These are phyloP conservation scores for Fusarium sp. DNA, from an alignment of 2,329 filamentous ascomycete genomes.

Conservation along the genomic window DNA sequence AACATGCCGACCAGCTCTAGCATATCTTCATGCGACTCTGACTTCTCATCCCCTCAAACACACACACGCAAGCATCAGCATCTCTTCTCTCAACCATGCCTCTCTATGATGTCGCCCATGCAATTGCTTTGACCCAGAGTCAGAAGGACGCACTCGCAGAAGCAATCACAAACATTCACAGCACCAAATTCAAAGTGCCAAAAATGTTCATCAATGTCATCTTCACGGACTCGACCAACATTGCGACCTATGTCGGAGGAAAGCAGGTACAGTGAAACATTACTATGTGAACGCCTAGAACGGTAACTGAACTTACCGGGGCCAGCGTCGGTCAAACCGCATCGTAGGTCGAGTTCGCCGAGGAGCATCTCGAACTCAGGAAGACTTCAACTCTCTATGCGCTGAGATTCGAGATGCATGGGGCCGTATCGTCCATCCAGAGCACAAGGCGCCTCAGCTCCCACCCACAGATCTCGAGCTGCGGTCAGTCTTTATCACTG, in stretches of 20 bases:
- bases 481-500: slow-evolving; percentile 1
- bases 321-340: not conserved
- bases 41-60: no score
- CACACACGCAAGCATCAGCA: no score
- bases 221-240: not conserved
- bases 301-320: not conserved
- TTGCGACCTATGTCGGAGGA: not conserved
- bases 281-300: no score
- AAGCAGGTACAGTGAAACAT: not conserved
- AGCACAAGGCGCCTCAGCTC: not conserved
- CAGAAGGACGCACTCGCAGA: slow-evolving; percentile 8
- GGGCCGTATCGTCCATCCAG: not conserved
- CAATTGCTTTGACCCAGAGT: not conserved
- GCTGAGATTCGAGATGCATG: not conserved
- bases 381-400: not conserved
- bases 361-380: not conserved
- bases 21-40: no score
- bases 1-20: no score
- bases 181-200: not conserved
- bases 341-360: not conserved
- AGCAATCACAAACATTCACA: not conserved
- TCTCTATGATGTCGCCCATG: not conserved
- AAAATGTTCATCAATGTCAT: slow-evolving; percentile 1
- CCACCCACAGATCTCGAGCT: not conserved
- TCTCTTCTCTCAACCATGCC: not conserved